A percentile compares a stretch with the other conserved stretches of the same genome.
Evolutionary conservation across 345 rosid species (phyloP).

Genomic region (Lumnitzera racemosa): DNA sequence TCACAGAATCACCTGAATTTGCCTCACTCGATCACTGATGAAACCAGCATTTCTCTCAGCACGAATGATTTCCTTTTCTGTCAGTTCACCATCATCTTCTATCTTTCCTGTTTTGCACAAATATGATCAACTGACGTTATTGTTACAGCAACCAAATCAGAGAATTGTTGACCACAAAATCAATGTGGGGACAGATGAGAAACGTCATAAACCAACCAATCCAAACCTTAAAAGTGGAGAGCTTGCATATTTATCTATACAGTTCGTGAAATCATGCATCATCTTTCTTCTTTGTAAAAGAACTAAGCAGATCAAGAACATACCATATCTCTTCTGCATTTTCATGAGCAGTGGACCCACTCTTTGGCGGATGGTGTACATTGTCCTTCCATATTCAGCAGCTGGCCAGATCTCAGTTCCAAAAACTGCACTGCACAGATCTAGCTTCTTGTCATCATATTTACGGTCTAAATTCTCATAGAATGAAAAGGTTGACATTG

Average conservation of each 20-base stretch:
- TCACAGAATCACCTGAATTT: slow-evolving; percentile 62
- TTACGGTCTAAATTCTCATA: neutral
- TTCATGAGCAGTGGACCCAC: slow-evolving; percentile 86
- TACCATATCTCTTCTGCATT: slow-evolving; percentile 85
- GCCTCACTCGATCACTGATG: slow-evolving; percentile 73
- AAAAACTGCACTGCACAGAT: slow-evolving; percentile 89
- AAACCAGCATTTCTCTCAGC: slow-evolving; percentile 92
- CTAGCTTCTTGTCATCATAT: slow-evolving; percentile 21
- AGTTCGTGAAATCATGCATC: no score
- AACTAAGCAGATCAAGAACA: no score
- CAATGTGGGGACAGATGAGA: no score
- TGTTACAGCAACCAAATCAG: no score
- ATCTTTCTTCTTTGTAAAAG: no score
- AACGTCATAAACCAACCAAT: no score
- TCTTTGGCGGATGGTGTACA: slow-evolving; percentile 92
- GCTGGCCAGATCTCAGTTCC: slow-evolving; percentile 99
- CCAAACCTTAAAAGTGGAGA: no score
- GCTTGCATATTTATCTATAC: no score
- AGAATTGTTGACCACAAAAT: no score
- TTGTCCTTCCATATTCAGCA: slow-evolving; percentile 94
- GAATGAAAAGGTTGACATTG: no score
- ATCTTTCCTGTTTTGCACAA: slow-evolving; percentile 40
- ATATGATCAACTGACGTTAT: neutral
- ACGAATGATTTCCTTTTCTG: slow-evolving; percentile 88
- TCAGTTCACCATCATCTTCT: slow-evolving; percentile 60